These are phyloP conservation scores for Tolypocladium inflatum DNA, from an alignment of 2,329 filamentous ascomycete species.

Conservation along the genomic window DNA sequence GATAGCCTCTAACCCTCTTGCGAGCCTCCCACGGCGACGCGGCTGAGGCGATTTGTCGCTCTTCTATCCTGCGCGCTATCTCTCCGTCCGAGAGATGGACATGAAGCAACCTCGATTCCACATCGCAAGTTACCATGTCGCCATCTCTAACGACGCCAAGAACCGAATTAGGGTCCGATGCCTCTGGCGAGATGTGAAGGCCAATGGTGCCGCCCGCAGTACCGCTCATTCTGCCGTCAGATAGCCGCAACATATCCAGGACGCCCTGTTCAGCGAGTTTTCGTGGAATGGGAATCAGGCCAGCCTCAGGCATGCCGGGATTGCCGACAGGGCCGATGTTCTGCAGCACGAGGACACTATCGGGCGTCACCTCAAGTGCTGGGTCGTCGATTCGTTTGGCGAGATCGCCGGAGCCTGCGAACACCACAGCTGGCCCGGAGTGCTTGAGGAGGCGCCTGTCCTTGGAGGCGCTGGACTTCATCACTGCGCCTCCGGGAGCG, in stretches of 20 bases:
- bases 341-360: conserved; percentile 67
- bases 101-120: conserved; percentile 50
- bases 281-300: conserved; percentile 54
- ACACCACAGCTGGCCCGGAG: conserved; percentile 46
- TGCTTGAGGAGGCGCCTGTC: conserved; percentile 49
- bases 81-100: conserved; percentile 61
- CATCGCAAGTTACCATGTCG: conserved; percentile 71
- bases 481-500: conserved; percentile 72
- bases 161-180: conserved; percentile 64
- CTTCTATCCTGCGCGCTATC: conserved; percentile 28
- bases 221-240: conserved; percentile 79
- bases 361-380: conserved; percentile 49
- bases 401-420: conserved; percentile 69
- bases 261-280: conserved; percentile 69
- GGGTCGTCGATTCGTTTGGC: conserved; percentile 49
- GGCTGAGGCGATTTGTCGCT: conserved; percentile 6
- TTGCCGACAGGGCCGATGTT: conserved; percentile 86
- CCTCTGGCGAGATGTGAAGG: conserved; percentile 79
- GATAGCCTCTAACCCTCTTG: conserved; percentile 38
- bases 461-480: conserved; percentile 82
- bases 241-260: conserved; percentile 72
- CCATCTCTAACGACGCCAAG: conserved; percentile 69
- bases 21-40: conserved; percentile 6
- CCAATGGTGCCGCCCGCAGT: conserved; percentile 87
- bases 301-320: conserved; percentile 88